Evolutionary conservation across 805 yeast genomes (phyloP), one percentile per base, ranked within the genome.

Genomic region (Pichia phayaonensis): DNA sequence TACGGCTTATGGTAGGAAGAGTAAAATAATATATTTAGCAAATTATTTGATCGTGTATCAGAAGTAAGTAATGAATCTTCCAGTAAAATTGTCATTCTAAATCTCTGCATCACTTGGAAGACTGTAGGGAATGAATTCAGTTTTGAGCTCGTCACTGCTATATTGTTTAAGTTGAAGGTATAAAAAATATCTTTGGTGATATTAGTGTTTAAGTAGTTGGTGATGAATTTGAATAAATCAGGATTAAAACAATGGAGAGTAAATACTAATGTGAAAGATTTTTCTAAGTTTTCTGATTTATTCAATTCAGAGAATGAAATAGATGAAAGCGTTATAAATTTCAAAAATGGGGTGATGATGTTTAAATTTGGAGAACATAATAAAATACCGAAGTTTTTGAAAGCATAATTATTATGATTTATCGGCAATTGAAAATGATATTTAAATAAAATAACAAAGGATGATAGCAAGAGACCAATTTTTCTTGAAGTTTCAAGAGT

Each of bases 381-480:
- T 2, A 65, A 43, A 8, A 18, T 39, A 7, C 62, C 66, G 54
- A 60, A 65, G 40, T 57, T 62, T 47, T 50, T 59, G 42, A 65
- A 62, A 1, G 59, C 65, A 48, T 60, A 63, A 46, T 57, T 56
- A 8, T 49, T 49, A 46, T 60, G 60, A 8, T 49, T 40, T 18
- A 40, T 47, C 7, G 64, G 62, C 23, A 64, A 46, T 42, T 61
- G 62, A 40, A 62, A 66, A 45, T 63, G 64, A 46, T 59, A 58
- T 31, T 60, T 60, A 47, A 59, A 56, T 4, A 61, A 50, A 13
- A 58, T 57, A 24, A 59, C 40, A 21, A 59, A 22, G 1, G 62
- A 51, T 15, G 55, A 22, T 40, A 56, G 53, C 22, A 61, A 29
- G 7, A 40, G 26, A 11, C 50, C 56, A 2, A 55, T 49, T 43